These are phyloP conservation scores for Talaromyces pinophilus DNA, from an alignment of 2,329 filamentous ascomycete genomes.

Conservation along the genomic window DNA sequence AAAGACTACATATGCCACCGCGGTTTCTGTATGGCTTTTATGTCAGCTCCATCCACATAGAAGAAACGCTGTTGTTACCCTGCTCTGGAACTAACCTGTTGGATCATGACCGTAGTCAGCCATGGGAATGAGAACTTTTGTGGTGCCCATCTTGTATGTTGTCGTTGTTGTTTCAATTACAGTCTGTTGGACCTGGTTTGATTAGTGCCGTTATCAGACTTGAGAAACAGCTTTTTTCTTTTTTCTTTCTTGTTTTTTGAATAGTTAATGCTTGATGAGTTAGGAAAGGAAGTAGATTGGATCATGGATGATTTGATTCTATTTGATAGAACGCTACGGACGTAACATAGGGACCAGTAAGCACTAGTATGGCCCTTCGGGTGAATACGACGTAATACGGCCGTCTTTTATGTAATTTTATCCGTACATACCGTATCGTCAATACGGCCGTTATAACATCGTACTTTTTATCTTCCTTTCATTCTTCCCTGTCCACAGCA, in stretches of 20 bases:
- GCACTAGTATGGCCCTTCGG: neutral
- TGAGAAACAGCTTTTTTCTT: no score
- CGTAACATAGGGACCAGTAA: neutral
- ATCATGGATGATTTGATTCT: neutral
- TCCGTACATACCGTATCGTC: neutral
- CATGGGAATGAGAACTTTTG: conserved; percentile 53
- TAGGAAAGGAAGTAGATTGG: neutral
- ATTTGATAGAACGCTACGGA: neutral
- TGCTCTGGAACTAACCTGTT: conserved; percentile 44
- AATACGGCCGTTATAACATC: neutral
- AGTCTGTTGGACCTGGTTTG: neutral
- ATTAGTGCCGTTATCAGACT: no score
- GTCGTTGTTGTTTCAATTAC: neutral
- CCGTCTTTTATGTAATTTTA: neutral
- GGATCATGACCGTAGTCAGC: conserved; percentile 59
- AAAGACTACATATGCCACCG: conserved; percentile 53
- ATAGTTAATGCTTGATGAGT: neutral
- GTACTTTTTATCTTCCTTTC: neutral
- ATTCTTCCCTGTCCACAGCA: neutral
- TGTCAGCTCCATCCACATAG: no score
- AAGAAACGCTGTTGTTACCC: no score
- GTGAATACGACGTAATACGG: neutral
- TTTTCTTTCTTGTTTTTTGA: no score
- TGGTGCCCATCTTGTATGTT: neutral
- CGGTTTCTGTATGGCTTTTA: conserved; percentile 46